These are phyloP conservation scores for Rhodotorula sp. DNA, from an alignment of 1,284 basidiomycete genomes.

Conservation along the genomic window DNA sequence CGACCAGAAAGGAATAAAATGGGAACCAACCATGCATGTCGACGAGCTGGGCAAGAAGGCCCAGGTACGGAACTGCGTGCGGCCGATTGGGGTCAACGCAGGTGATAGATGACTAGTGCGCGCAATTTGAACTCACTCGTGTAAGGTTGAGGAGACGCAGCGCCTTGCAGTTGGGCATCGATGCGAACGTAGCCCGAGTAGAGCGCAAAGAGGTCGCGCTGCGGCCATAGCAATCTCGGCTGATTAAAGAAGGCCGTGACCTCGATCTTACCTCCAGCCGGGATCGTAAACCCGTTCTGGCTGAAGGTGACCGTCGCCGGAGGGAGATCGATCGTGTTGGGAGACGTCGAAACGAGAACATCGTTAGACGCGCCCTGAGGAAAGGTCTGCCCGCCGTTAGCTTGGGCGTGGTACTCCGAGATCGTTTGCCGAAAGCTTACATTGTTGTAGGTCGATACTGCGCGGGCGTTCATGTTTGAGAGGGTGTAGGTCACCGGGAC, in stretches of 20 bases:
- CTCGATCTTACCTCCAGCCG: not conserved
- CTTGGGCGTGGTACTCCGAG: no score
- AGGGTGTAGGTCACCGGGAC: constrained; percentile 22
- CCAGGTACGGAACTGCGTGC: constrained; percentile 37
- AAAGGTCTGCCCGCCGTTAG: not conserved
- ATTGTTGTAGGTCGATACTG: constrained; percentile 20
- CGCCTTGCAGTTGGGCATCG: not conserved
- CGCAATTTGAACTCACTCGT: constrained; percentile 7
- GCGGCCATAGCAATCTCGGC: constrained; percentile 3
- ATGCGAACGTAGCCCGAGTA: constrained; percentile 38
- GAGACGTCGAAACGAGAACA: constrained; percentile 19
- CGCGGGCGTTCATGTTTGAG: not conserved
- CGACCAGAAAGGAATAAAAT: no score
- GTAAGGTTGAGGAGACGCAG: not conserved
- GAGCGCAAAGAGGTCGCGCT: constrained; percentile 31
- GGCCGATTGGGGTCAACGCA: no score
- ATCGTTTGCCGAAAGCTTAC: constrained; percentile 1
- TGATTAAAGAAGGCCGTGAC: constrained; percentile 19
- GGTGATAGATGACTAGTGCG: rapidly evolving
- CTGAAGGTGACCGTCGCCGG: constrained; percentile 14
- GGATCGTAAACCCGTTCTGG: constrained; percentile 5
- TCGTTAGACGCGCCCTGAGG: constrained; percentile 19
- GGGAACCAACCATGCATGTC: constrained; percentile 32
- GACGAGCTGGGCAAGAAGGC: constrained; percentile 28
- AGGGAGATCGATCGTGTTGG: constrained; percentile 3